Base-by-base conservation (phyloP, 768 basidiomycete genomes). In the Auricularia sp. region DNA sequence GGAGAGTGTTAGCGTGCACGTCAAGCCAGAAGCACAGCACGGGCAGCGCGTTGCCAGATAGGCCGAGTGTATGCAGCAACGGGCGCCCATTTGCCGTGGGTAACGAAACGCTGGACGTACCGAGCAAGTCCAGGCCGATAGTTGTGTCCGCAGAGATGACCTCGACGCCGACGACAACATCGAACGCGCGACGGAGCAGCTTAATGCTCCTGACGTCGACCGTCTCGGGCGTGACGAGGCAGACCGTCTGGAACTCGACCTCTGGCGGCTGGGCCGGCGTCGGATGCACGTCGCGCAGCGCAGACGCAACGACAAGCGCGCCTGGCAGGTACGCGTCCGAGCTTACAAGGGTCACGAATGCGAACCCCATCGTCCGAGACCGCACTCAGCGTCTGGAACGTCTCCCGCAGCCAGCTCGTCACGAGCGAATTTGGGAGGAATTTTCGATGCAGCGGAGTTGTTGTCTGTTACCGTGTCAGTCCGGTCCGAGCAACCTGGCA, bases 271-370 rank as follows among this genome's bases (percentile, higher is more conserved):
- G 68, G 56, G 78, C 72, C 7, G 86, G 84, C 53, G 76, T 75
- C 18, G 83, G 80, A 71, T 95, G 93, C 51, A 92, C 72, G 66
- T 94, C 90, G 64, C 83, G 84, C 68, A 99, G 82, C 16, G 96
- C 90, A 63, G 89, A 90, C 36, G 85, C 90, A 71, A 93, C 81
- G 65, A 89, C 84, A 69, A 98, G 87, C 39, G 90, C 94, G 63
- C 97, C 97, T 39, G 93, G 92, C 62, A 98, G 87, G 78, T 99
- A 99, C 34, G 82, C 80, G 73, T 95, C 89, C 36, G 93, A 92
- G 64, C 96, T 93, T 71, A 98, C 77, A 68, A 99, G 88, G 51
- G 96, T 92, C 69, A 89, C 92, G 74, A 97, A 91, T 70, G 91
- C 92, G 81, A 83, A 87, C 74, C 78, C 56, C 56, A 59, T 59